Evolutionary conservation across 495 filamentous ascomycete species (phyloP).

Genomic region (Cetradonia linearis): DNA sequence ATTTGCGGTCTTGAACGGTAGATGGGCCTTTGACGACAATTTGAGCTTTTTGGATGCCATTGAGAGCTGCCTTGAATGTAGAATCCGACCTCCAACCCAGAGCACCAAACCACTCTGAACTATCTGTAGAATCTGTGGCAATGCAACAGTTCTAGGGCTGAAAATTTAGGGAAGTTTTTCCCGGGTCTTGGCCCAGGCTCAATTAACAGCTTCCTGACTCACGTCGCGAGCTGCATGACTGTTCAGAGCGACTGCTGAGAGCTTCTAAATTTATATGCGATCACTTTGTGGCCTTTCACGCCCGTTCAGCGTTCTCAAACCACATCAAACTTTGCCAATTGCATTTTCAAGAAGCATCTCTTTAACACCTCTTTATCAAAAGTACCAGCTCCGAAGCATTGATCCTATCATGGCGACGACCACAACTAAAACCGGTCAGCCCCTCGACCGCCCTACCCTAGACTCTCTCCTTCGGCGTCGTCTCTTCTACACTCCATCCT

Average conservation of each 20-base stretch:
- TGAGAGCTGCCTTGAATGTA: neutral
- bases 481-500: constrained; percentile 89
- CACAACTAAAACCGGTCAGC: constrained; percentile 75
- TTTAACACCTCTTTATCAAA: constrained; percentile 20
- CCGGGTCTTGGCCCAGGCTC: neutral
- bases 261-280: constrained; percentile 24
- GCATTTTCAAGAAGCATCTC: constrained; percentile 23
- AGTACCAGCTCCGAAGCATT: constrained; percentile 22
- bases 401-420: constrained; percentile 48
- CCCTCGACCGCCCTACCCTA: constrained; percentile 67
- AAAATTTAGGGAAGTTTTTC: neutral
- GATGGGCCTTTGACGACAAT: constrained; percentile 29
- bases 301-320: constrained; percentile 14
- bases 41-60: constrained; percentile 36
- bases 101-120: neutral
- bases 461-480: constrained; percentile 79
- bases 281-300: constrained; percentile 21
- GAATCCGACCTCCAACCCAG: neutral
- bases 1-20: constrained; percentile 44
- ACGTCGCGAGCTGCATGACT: neutral
- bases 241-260: neutral
- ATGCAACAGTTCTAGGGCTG: neutral
- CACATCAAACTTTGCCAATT: neutral
- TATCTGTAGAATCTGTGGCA: no score
- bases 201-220: constrained; percentile 6